Percentiles rank a stretch among this genome's conserved stretches.
Evolutionary conservation across 179 eudicot genomes (phyloP).

Genomic region (Camellia oleifera): DNA sequence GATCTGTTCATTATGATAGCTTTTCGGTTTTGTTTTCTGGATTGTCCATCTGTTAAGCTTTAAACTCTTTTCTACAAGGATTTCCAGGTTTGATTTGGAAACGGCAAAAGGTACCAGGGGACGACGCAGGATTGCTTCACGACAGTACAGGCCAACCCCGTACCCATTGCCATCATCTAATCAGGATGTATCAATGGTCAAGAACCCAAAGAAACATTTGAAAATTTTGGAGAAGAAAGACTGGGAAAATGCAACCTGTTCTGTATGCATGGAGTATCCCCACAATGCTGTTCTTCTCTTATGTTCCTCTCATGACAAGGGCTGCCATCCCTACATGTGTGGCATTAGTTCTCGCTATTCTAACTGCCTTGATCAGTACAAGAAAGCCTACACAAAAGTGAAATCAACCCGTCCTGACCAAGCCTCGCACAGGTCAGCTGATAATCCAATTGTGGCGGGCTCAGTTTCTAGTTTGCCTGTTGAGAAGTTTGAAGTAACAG

Average conservation of each 20-base stretch:
- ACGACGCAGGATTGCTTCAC: conserved; percentile 46
- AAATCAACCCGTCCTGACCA: conserved; percentile 16
- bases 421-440: conserved; percentile 14
- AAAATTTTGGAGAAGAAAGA: conserved; percentile 35
- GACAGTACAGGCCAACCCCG: conserved; percentile 50
- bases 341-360: conserved; percentile 63
- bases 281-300: conserved; percentile 74
- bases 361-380: conserved; percentile 70
- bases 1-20: not conserved
- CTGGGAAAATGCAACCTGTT: conserved; percentile 64
- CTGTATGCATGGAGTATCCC: conserved; percentile 71
- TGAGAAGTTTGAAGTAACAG: conserved; percentile 30
- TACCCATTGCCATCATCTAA: conserved; percentile 32
- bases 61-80: not conserved
- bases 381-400: conserved; percentile 51
- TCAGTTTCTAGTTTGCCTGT: conserved; percentile 19
- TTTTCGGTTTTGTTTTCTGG: not conserved
- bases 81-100: conserved; percentile 15
- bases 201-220: conserved; percentile 26
- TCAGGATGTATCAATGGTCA: conserved; percentile 1
- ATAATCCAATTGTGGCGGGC: conserved; percentile 6
- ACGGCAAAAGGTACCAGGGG: conserved; percentile 60
- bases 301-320: conserved; percentile 69
- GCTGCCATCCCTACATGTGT: conserved; percentile 77
- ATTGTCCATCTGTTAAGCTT: not conserved